Evolutionary conservation across 164 flowering plant genomes (phyloP).

Genomic region (Cinnamomum micranthum): DNA sequence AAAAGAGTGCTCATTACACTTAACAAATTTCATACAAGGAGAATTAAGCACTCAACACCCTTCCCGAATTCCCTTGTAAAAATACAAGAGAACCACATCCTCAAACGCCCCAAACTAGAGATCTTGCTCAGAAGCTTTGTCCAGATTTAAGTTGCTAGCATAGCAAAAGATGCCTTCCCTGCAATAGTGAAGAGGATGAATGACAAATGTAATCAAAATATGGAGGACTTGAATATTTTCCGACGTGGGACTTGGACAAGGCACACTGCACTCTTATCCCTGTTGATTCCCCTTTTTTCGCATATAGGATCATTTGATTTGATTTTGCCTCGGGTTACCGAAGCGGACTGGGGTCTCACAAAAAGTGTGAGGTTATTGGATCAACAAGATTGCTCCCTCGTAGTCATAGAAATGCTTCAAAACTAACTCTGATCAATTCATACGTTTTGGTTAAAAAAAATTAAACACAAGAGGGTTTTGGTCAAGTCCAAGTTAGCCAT

Average conservation of each 20-base stretch:
- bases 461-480: constrained; percentile 7
- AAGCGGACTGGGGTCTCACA: background rate
- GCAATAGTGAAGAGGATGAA: constrained; percentile 28
- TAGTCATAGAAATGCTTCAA: background rate
- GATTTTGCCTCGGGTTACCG: too few species aligned
- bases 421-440: background rate
- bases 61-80: too few species aligned
- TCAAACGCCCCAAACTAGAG: background rate
- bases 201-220: constrained; percentile 17
- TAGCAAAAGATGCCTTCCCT: constrained; percentile 23
- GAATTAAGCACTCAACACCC: too few species aligned
- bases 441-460: too few species aligned
- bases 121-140: constrained; percentile 29
- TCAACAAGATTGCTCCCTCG: constrained; percentile 5
- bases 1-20: too few species aligned
- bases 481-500: constrained; percentile 21
- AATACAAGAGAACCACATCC: too few species aligned
- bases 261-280: too few species aligned
- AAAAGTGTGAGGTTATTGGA: constrained; percentile 21
- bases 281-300: too few species aligned
- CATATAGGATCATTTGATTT: too few species aligned
- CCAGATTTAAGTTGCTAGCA: constrained; percentile 26
- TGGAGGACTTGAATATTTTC: constrained; percentile 13
- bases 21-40: too few species aligned
- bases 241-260: too few species aligned